Evolutionary conservation across 345 rosid species (phyloP), one percentile per base, ranked within the genome.

Genomic region (Melaleuca quinquenervia): DNA sequence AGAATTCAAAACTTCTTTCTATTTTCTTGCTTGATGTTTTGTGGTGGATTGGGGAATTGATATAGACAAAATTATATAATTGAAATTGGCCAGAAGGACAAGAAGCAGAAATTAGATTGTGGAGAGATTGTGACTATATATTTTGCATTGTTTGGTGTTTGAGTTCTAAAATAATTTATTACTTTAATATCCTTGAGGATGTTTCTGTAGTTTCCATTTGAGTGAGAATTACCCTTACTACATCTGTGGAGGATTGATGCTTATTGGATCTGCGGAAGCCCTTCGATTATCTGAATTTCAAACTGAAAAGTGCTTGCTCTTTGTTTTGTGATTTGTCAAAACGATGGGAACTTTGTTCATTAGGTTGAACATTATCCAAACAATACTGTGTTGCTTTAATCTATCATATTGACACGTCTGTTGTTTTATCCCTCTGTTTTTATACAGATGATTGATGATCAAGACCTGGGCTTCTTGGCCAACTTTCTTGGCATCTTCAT

Each of bases 401-500:
- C 7, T 36, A 70, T 36, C 36, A 70, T 11, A 36, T 70, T 83
- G 58, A 82, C 44, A 7, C 8, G 1, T 12, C 11, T 55, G 11
- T 24, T 36, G 52, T 54, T 41, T 84, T 84, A 15, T 58, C 50
- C 50, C 64, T 56, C 16, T 53, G 75, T 45, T 54, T 54, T 82
- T 45, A 55, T 87, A 5, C 95, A 94, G 99, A 94, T 94, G 99
- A 90, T 95, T 74, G 96, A 93, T 74, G 98, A 96, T 87, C 94
- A 91, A 86, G 94, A 90, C 86, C 90, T 94, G 87, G 96, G 98
- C 20, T 94, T 94, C 91, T 88, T 92, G 52, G 94, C 94, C 89
- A 95, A 93, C 86, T 92, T 96, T 86, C 95, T 96, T 9, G 99
- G 98, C 45, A 90, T 93, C 86, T 95, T 93, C 90, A 93, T 94